Conservation (phyloP, 768 basidiomycete species). For the Agaricus subrufescens region DNA sequence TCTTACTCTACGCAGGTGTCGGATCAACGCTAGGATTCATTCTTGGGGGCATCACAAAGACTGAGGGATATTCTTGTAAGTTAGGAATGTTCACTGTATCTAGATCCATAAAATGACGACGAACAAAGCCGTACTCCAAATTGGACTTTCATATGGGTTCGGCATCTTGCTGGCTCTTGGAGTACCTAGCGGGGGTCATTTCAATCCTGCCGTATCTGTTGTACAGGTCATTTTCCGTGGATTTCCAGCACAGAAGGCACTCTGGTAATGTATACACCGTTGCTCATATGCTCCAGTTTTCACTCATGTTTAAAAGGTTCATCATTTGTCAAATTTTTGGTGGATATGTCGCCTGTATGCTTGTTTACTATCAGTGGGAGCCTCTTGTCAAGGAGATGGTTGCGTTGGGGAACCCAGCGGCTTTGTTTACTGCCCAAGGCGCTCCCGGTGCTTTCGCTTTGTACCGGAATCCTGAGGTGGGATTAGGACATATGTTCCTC, state of each 20-base stretch:
- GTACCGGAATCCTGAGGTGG: conserved; percentile 40
- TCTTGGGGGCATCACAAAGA: conserved; percentile 39
- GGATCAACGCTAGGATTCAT: conserved; percentile 50
- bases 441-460: conserved; percentile 51
- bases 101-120: background rate
- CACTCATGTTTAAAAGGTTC: conserved; percentile 38
- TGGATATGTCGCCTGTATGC: conserved; percentile 54
- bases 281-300: no score
- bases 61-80: conserved; percentile 47
- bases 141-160: conserved; percentile 53
- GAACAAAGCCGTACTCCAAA: conserved; percentile 43
- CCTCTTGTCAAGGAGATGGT: conserved; percentile 38
- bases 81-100: conserved; percentile 1
- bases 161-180: conserved; percentile 58
- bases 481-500: conserved; percentile 41
- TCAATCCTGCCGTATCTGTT: conserved; percentile 61
- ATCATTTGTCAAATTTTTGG: conserved; percentile 64
- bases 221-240: conserved; percentile 45
- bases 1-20: conserved; percentile 30
- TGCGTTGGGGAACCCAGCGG: conserved; percentile 19
- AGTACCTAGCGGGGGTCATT: conserved; percentile 51
- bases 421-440: conserved; percentile 34
- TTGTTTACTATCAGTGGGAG: conserved; percentile 62
- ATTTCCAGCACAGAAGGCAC: conserved; percentile 48
- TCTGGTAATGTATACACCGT: conserved; percentile 31